Evolutionary conservation across 1,284 basidiomycete species (phyloP).

Genomic region (Naganishia cerealis): DNA sequence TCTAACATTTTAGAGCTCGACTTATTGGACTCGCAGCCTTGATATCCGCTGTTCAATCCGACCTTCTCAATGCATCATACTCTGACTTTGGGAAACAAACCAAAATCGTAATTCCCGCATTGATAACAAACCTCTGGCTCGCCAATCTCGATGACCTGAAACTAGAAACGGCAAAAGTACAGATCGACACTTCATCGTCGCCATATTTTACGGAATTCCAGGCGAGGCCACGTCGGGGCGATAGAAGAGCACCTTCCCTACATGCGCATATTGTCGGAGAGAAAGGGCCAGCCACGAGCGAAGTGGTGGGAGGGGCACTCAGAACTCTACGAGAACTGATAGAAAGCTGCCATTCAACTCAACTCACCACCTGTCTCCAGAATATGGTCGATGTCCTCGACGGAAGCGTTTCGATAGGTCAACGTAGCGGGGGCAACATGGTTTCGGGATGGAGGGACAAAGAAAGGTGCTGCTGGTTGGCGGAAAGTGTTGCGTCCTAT

Average conservation of each 20-base stretch:
- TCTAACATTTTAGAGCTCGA: constrained; percentile 63
- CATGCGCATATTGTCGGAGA: constrained; percentile 84
- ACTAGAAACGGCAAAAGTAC: constrained; percentile 64
- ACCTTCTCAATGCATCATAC: constrained; percentile 76
- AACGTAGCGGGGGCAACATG: neutral
- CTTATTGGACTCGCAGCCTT: constrained; percentile 83
- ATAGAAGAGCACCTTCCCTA: constrained; percentile 80
- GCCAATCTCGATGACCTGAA: constrained; percentile 65
- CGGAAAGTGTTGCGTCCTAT: constrained; percentile 74
- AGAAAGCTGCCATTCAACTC: constrained; percentile 72
- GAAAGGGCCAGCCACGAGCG: constrained; percentile 71
- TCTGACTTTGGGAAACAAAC: constrained; percentile 73
- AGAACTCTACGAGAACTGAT: constrained; percentile 72
- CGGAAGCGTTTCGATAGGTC: constrained; percentile 66
- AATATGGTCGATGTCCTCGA: constrained; percentile 64
- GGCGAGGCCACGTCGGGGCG: constrained; percentile 65
- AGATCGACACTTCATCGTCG: constrained; percentile 65
- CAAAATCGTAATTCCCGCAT: constrained; percentile 68
- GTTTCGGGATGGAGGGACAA: constrained; percentile 66
- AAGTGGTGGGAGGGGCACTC: constrained; percentile 73
- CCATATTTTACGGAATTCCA: constrained; percentile 78
- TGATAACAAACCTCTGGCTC: constrained; percentile 70
- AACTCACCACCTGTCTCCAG: constrained; percentile 56
- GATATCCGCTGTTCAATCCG: constrained; percentile 76
- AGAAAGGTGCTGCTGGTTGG: constrained; percentile 79